These are phyloP conservation scores for Mycena rebaudengoi DNA, from an alignment of 768 basidiomycete genomes.

Conservation along the genomic window DNA sequence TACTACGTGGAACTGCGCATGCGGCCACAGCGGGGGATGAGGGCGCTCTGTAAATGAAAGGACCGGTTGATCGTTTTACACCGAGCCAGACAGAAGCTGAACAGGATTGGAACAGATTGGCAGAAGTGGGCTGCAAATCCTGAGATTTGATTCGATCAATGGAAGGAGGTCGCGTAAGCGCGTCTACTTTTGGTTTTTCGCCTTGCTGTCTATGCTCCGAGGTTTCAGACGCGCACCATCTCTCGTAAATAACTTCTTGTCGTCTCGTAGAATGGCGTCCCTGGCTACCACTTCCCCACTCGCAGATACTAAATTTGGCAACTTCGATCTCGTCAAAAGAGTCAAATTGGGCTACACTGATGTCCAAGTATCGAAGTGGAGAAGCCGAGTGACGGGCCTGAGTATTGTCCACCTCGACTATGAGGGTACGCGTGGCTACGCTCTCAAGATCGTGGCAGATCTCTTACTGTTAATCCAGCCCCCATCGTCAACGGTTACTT, in stretches of 20 bases:
- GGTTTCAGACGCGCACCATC: constrained; percentile 18
- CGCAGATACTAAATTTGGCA: constrained; percentile 64
- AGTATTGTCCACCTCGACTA: constrained; percentile 92
- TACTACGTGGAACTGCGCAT: too few species aligned
- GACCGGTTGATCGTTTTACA: too few species aligned
- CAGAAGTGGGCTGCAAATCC: background rate
- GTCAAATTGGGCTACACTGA: constrained; percentile 84
- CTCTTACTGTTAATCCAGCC: constrained; percentile 53
- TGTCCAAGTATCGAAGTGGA: constrained; percentile 87
- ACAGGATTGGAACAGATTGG: background rate
- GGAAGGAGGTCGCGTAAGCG: too few species aligned
- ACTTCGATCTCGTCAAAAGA: constrained; percentile 84
- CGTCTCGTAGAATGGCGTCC: constrained; percentile 37
- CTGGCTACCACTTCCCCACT: too few species aligned
- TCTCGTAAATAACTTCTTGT: constrained; percentile 23
- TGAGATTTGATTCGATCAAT: too few species aligned
- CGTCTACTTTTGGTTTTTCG: background rate
- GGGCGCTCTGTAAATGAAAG: too few species aligned
- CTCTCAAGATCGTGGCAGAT: too few species aligned
- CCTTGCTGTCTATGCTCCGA: too few species aligned
- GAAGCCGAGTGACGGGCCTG: constrained; percentile 86
- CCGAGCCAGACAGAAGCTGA: background rate
- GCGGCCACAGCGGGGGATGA: too few species aligned
- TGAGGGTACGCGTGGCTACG: constrained; percentile 77
- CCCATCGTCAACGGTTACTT: constrained; percentile 93